These are phyloP conservation scores for Leccinum truebloodii DNA, from an alignment of 768 basidiomycete genomes.

Conservation along the genomic window DNA sequence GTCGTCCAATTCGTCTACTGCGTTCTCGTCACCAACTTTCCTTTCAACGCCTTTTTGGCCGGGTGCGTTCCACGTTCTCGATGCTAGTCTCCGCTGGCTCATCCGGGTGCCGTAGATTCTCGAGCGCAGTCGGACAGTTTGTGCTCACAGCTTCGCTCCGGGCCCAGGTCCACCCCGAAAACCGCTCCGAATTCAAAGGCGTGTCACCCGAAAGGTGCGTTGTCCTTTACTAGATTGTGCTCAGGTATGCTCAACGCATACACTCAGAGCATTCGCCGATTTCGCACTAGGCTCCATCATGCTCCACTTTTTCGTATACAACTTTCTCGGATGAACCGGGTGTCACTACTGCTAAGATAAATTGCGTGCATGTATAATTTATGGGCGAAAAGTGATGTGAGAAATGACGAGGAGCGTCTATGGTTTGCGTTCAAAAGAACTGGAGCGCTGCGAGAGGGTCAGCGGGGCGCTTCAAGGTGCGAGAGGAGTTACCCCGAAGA, in stretches of 20 bases:
- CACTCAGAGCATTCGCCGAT: slow-evolving; percentile 89
- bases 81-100: not conserved
- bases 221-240: not conserved
- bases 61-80: slow-evolving; percentile 64
- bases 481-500: slow-evolving; percentile 61
- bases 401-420: slow-evolving; percentile 2
- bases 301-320: slow-evolving; percentile 97
- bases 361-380: slow-evolving; percentile 8
- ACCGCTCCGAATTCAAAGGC: slow-evolving; percentile 79
- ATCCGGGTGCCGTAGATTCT: slow-evolving; percentile 66
- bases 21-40: slow-evolving; percentile 87
- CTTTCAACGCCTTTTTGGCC: slow-evolving; percentile 96
- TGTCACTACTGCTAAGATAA: slow-evolving; percentile 4
- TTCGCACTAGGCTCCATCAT: slow-evolving; percentile 95
- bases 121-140: slow-evolving; percentile 94
- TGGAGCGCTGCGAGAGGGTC: slow-evolving; percentile 52
- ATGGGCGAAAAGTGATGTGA: slow-evolving; percentile 5
- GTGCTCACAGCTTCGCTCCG: slow-evolving; percentile 91
- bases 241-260: not conserved
- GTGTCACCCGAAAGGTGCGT: slow-evolving; percentile 92
- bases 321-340: slow-evolving; percentile 80
- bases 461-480: slow-evolving; percentile 5
- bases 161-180: slow-evolving; percentile 88
- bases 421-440: slow-evolving; percentile 64
- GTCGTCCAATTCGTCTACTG: slow-evolving; percentile 91